These are phyloP conservation scores for Magnolia officinalis DNA, from an alignment of 164 flowering plant species.

Conservation along the genomic window DNA sequence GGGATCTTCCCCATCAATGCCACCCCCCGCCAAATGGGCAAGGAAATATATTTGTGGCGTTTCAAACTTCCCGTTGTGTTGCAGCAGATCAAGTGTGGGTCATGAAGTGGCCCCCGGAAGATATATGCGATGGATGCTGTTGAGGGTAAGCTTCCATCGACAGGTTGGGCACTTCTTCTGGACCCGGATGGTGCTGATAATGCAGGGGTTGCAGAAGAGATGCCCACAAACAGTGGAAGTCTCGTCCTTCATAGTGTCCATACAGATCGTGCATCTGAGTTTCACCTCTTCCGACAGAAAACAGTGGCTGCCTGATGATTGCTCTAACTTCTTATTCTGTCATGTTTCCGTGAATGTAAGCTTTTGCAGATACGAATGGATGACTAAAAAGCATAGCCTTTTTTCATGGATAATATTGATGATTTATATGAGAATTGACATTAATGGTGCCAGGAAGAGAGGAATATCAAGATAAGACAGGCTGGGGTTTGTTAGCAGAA, in stretches of 20 bases:
- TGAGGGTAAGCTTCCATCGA: slow-evolving; percentile 28
- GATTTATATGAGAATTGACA: too few species aligned
- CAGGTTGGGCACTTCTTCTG: slow-evolving; percentile 50
- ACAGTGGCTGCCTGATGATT: slow-evolving; percentile 18
- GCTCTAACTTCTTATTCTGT: slow-evolving; percentile 16
- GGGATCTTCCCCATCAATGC: too few species aligned
- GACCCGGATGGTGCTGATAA: slow-evolving; percentile 26
- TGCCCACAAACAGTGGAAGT: slow-evolving; percentile 54
- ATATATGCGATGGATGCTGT: slow-evolving; percentile 39
- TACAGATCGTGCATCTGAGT: slow-evolving; percentile 41
- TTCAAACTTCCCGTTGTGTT: too few species aligned
- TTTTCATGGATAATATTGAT: too few species aligned
- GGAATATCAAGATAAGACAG: too few species aligned
- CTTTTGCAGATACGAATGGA: too few species aligned
- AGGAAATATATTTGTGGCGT: too few species aligned
- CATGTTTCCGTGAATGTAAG: neutral
- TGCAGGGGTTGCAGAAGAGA: slow-evolving; percentile 49
- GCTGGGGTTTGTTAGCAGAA: too few species aligned
- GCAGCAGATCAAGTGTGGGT: neutral
- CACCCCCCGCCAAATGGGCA: too few species aligned
- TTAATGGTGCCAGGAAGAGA: too few species aligned
- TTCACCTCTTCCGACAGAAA: slow-evolving; percentile 17
- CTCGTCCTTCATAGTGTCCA: slow-evolving; percentile 45
- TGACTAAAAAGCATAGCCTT: too few species aligned
- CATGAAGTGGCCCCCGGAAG: slow-evolving; percentile 33